Evolutionary conservation across 2,329 filamentous ascomycete genomes (phyloP).

Genomic region (Graphiopsis chlorocephala): DNA sequence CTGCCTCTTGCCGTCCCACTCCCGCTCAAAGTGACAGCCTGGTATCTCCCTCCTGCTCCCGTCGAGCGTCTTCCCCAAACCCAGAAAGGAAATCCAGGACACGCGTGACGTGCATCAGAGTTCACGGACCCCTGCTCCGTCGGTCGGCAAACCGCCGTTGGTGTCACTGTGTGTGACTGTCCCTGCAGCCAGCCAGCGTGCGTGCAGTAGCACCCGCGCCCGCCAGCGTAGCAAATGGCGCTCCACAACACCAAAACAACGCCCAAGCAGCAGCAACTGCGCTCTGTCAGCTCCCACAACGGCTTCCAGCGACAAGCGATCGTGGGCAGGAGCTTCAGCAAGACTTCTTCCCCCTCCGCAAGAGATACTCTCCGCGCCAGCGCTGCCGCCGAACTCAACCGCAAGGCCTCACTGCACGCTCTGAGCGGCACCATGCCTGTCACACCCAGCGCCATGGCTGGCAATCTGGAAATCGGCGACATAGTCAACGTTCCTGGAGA

Average conservation of each 20-base stretch:
- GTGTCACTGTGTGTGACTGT: neutral
- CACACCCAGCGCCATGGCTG: conserved; percentile 1
- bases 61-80: neutral
- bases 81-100: neutral
- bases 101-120: neutral
- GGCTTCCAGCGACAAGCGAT: conserved; percentile 39
- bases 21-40: neutral
- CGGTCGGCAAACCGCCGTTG: neutral
- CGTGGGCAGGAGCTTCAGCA: conserved; percentile 20
- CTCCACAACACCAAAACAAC: conserved; percentile 37
- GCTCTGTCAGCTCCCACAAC: conserved; percentile 9
- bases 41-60: neutral
- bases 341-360: conserved; percentile 39
- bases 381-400: conserved; percentile 50
- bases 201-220: neutral
- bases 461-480: conserved; percentile 68
- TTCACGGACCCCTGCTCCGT: neutral
- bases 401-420: conserved; percentile 70
- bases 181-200: conserved; percentile 1
- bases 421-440: conserved; percentile 50
- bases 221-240: neutral
- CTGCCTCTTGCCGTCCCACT: neutral
- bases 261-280: conserved; percentile 37
- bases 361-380: conserved; percentile 42
- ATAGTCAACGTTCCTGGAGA: conserved; percentile 86